These are phyloP conservation scores for Tirmania nivea DNA, from an alignment of 495 filamentous ascomycete genomes.

Conservation along the genomic window DNA sequence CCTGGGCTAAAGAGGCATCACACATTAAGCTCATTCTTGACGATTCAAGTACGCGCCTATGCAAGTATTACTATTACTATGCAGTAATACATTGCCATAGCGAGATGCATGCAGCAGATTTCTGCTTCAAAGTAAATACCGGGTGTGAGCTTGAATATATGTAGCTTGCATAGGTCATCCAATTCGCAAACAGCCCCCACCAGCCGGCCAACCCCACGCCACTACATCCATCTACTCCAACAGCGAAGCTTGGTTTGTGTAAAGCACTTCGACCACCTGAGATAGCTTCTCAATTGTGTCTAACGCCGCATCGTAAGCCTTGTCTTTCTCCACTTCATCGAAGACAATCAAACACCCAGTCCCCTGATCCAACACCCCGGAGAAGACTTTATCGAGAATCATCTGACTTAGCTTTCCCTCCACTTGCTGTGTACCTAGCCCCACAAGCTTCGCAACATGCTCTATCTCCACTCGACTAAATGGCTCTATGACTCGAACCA, in stretches of 20 bases:
- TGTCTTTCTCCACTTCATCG: slow-evolving; percentile 80
- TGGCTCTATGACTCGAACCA: slow-evolving; percentile 97
- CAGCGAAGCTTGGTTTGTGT: slow-evolving; percentile 89
- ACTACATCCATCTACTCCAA: slow-evolving; percentile 45
- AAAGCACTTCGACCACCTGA: slow-evolving; percentile 91
- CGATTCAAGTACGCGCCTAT: too few species aligned
- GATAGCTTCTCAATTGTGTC: slow-evolving; percentile 92
- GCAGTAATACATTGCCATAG: too few species aligned
- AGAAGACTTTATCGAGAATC: slow-evolving; percentile 97
- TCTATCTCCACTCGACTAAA: slow-evolving; percentile 92
- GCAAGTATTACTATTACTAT: too few species aligned
- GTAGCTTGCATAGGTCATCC: too few species aligned
- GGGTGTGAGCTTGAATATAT: too few species aligned
- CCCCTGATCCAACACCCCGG: slow-evolving; percentile 94
- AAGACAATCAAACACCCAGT: slow-evolving; percentile 90
- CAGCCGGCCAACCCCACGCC: not conserved
- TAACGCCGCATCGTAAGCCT: slow-evolving; percentile 82
- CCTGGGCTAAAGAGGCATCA: too few species aligned
- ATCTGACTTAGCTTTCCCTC: slow-evolving; percentile 96
- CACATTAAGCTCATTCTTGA: too few species aligned
- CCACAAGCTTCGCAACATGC: slow-evolving; percentile 92
- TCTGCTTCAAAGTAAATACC: too few species aligned
- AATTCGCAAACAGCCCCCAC: not conserved
- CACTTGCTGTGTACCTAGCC: slow-evolving; percentile 85
- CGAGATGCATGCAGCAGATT: too few species aligned